Evolutionary conservation across 2,329 filamentous ascomycete species (phyloP).

Genomic region (Colletotrichum scovillei): DNA sequence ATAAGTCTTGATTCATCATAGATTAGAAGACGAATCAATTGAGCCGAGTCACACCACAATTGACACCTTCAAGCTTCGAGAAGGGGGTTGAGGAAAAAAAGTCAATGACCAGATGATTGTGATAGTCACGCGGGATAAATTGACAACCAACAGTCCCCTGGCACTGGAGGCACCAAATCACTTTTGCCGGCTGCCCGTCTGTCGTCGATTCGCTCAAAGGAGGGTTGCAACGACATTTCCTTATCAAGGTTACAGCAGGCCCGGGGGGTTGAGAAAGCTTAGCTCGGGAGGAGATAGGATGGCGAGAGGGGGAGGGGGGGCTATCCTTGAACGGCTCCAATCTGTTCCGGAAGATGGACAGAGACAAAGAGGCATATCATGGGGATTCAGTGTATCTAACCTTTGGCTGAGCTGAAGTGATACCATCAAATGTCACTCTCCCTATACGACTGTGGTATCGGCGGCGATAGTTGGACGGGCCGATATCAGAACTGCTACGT

Average conservation of each 20-base stretch:
- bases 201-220: background rate
- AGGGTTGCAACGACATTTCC: background rate
- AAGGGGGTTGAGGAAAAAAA: background rate
- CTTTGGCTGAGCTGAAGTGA: no score
- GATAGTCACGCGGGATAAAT: background rate
- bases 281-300: background rate
- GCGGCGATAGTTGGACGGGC: background rate
- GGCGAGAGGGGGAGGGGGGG: background rate
- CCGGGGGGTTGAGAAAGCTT: constrained; percentile 2
- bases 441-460: background rate
- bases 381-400: background rate
- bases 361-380: background rate
- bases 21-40: background rate
- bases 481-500: background rate
- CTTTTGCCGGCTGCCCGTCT: background rate
- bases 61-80: background rate
- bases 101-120: background rate
- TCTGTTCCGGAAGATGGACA: background rate
- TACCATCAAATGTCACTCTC: background rate
- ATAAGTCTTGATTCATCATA: background rate
- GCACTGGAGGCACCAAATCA: background rate
- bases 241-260: background rate
- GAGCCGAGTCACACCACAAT: background rate
- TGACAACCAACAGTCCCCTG: background rate
- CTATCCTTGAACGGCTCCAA: background rate